phyloP scores from a whole-genome alignment of 2,329 filamentous ascomycete species.

The Trichoderma hamatum region DNA sequence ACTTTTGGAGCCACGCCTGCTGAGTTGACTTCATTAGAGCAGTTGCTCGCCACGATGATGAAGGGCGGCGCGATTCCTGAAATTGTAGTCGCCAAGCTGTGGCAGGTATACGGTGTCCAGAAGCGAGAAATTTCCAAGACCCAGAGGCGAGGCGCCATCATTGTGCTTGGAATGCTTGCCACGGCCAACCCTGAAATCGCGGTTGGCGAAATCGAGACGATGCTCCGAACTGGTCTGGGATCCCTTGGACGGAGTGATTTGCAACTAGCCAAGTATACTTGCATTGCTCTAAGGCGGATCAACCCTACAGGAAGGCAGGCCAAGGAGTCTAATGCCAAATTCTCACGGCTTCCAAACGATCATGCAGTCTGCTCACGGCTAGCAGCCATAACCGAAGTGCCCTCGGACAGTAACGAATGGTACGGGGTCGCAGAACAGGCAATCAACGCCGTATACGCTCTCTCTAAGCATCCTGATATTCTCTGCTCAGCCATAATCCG shows the following conservation, averaged over 20 bases:
- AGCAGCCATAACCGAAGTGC: conserved; percentile 81
- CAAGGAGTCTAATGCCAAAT: conserved; percentile 69
- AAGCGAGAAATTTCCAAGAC: conserved; percentile 90
- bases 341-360: conserved; percentile 84
- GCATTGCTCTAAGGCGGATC: conserved; percentile 88
- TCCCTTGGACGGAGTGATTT: conserved; percentile 78
- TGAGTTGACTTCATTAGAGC: conserved; percentile 92
- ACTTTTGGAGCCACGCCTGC: conserved; percentile 95
- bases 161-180: conserved; percentile 94
- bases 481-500: conserved; percentile 90
- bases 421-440: conserved; percentile 95
- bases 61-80: conserved; percentile 85
- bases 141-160: conserved; percentile 90
- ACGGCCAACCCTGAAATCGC: conserved; percentile 91
- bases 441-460: conserved; percentile 89
- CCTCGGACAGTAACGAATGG: conserved; percentile 92
- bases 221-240: conserved; percentile 87
- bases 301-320: conserved; percentile 80
- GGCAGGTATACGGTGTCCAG: conserved; percentile 96
- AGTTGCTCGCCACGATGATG: conserved; percentile 97
- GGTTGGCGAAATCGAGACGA: conserved; percentile 91
- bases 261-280: conserved; percentile 91
- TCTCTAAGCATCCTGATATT: conserved; percentile 91
- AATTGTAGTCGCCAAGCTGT: conserved; percentile 85
- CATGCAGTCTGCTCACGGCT: conserved; percentile 83